Percentiles rank a stretch among this genome's conserved stretches.
phyloP scores from a whole-genome alignment of 225 moss, liverwort and hornwort species.

The Pseudoscleropodium purum region DNA sequence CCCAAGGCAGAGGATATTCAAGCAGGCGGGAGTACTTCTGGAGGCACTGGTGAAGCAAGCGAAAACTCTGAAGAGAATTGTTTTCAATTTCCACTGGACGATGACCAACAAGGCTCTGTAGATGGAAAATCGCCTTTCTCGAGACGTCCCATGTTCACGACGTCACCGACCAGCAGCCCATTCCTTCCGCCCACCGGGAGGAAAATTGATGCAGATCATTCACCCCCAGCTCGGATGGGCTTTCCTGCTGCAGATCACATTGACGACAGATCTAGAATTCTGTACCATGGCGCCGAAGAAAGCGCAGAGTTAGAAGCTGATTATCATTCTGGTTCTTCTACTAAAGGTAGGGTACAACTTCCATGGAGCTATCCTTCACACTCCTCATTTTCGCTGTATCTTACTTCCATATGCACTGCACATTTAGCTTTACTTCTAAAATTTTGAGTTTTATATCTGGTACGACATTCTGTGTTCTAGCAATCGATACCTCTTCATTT shows the following conservation, averaged over 20 bases:
- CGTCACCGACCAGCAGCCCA: slow-evolving; percentile 53
- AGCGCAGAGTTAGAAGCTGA: slow-evolving; percentile 27
- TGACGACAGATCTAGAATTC: slow-evolving; percentile 58
- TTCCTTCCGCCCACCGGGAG: slow-evolving; percentile 57
- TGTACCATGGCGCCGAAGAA: slow-evolving; percentile 36
- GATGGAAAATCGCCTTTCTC: slow-evolving; percentile 32
- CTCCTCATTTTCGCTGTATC: background rate
- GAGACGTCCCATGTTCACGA: slow-evolving; percentile 46
- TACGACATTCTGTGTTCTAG: background rate
- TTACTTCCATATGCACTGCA: background rate
- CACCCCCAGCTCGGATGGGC: slow-evolving; percentile 47
- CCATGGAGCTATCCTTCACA: background rate
- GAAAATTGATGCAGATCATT: slow-evolving; percentile 39
- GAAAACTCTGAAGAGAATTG: slow-evolving; percentile 76
- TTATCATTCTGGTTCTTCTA: slow-evolving; percentile 27
- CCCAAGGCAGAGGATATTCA: slow-evolving; percentile 49
- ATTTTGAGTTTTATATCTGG: background rate
- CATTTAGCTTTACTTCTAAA: background rate
- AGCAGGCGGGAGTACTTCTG: slow-evolving; percentile 34
- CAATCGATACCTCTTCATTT: background rate
- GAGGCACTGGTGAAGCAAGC: slow-evolving; percentile 55
- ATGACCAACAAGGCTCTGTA: slow-evolving; percentile 59
- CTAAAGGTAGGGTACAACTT: slow-evolving; percentile 22
- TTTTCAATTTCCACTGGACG: slow-evolving; percentile 76
- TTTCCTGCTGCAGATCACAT: slow-evolving; percentile 41